Percentiles rank a stretch among this genome's conserved stretches.
phyloP scores from a whole-genome alignment of 2,329 filamentous ascomycete species.

The Fusarium sp. region DNA sequence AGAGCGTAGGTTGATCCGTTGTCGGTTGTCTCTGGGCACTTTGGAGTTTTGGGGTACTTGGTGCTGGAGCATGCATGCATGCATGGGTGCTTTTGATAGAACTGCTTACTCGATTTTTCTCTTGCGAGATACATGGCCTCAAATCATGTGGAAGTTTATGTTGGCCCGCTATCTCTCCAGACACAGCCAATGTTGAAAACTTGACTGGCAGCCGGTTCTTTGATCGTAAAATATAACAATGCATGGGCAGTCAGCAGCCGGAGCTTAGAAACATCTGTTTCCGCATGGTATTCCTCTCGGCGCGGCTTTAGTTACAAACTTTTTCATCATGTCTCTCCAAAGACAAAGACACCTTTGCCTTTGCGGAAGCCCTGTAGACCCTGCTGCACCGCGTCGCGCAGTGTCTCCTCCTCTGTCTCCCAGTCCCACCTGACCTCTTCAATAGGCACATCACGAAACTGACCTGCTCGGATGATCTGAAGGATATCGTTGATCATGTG shows the following conservation, averaged over 20 bases:
- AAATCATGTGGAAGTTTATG: too few relatives aligned
- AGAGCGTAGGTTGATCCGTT: slow-evolving; percentile 68
- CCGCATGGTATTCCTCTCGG: too few relatives aligned
- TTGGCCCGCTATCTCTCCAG: too few relatives aligned
- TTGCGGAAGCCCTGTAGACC: slow-evolving; percentile 87
- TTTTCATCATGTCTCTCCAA: slow-evolving; percentile 68
- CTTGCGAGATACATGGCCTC: background rate
- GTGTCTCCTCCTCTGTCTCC: slow-evolving; percentile 79
- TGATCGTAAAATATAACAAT: too few relatives aligned
- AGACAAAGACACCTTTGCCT: slow-evolving; percentile 93
- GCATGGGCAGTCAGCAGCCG: too few relatives aligned
- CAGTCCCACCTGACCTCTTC: slow-evolving; percentile 87
- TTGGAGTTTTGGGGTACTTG: slow-evolving; percentile 16
- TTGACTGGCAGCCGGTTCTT: background rate
- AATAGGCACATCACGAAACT: slow-evolving; percentile 89
- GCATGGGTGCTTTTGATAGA: background rate
- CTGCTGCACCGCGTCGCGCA: slow-evolving; percentile 84
- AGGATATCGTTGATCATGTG: slow-evolving; percentile 90
- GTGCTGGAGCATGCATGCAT: background rate
- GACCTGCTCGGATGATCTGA: slow-evolving; percentile 79
- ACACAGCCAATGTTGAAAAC: background rate
- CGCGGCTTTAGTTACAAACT: background rate
- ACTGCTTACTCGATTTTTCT: background rate
- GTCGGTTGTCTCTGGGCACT: background rate
- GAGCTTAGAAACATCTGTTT: too few relatives aligned